phyloP scores from a whole-genome alignment of 2,329 filamentous ascomycete species.

The Lecanicillium sp. region DNA sequence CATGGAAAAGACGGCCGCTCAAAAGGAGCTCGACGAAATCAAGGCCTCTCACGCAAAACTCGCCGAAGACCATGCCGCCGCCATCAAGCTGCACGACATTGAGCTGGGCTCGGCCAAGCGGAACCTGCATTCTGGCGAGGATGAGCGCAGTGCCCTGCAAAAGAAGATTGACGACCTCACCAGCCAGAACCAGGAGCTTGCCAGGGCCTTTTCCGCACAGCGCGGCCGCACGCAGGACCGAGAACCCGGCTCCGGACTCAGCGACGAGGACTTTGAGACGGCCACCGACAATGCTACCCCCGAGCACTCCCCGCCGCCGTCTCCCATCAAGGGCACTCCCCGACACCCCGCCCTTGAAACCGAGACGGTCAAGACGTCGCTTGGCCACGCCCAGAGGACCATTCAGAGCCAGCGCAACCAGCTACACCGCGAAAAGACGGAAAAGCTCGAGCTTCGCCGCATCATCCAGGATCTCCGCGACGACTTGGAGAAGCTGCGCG shows the following conservation, averaged over 20 bases:
- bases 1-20: constrained; percentile 68
- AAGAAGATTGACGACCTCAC: constrained; percentile 83
- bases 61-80: constrained; percentile 69
- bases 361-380: constrained; percentile 89
- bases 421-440: constrained; percentile 95
- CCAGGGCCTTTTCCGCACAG: constrained; percentile 71
- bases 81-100: constrained; percentile 78
- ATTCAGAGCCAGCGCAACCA: constrained; percentile 94
- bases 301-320: constrained; percentile 84
- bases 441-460: constrained; percentile 91
- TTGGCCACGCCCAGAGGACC: constrained; percentile 91
- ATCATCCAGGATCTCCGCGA: constrained; percentile 94
- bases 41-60: constrained; percentile 74
- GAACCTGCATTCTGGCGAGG: constrained; percentile 69
- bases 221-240: constrained; percentile 62
- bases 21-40: constrained; percentile 87
- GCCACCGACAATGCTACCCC: constrained; percentile 67
- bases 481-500: constrained; percentile 70
- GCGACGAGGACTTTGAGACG: constrained; percentile 58
- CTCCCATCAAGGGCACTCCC: constrained; percentile 85
- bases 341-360: constrained; percentile 88
- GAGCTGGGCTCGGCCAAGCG: constrained; percentile 81
- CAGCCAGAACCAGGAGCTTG: constrained; percentile 85
- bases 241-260: constrained; percentile 51
- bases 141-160: constrained; percentile 71